Conservation (phyloP, 176 grass and related monocot genomes). For the Musa beccarii region DNA sequence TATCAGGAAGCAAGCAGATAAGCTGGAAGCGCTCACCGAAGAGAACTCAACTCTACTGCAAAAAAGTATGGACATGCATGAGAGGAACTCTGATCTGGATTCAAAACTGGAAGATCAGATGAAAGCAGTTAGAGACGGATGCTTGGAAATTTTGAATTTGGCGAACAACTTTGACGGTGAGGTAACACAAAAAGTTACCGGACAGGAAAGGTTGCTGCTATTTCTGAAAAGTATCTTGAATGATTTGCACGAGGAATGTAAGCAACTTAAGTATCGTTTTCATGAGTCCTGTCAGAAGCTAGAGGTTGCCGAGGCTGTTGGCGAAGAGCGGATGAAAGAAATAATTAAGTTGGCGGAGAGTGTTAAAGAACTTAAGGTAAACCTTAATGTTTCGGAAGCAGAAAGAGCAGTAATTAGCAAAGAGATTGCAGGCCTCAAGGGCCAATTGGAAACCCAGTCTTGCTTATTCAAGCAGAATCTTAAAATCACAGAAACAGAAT, state of each 20-base stretch:
- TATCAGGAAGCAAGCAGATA: constrained; percentile 28
- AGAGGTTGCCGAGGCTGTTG: constrained; percentile 34
- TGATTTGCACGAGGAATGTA: constrained; percentile 22
- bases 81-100: constrained; percentile 30
- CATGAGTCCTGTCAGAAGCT: constrained; percentile 28
- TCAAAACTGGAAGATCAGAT: constrained; percentile 39
- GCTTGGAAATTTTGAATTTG: constrained; percentile 26
- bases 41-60: constrained; percentile 34
- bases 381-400: constrained; percentile 30
- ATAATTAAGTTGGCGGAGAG: constrained; percentile 27
- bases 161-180: constrained; percentile 44
- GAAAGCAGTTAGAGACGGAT: constrained; percentile 40
- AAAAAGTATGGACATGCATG: constrained; percentile 24
- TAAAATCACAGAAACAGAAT: constrained; percentile 46
- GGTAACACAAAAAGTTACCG: constrained; percentile 36
- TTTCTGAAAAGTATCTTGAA: constrained; percentile 27
- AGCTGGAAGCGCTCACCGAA: constrained; percentile 25
- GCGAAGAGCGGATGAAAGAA: constrained; percentile 31
- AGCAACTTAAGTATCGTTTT: constrained; percentile 39
- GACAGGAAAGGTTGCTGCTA: constrained; percentile 29
- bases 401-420: constrained; percentile 31
- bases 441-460: constrained; percentile 45
- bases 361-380: constrained; percentile 23
- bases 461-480: constrained; percentile 62
- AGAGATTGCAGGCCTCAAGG: constrained; percentile 40